A percentile compares a stretch with the other conserved stretches of the same genome.
Evolutionary conservation across 2,329 filamentous ascomycete genomes (phyloP).

Genomic region (Alternaria novae-zelandiae): DNA sequence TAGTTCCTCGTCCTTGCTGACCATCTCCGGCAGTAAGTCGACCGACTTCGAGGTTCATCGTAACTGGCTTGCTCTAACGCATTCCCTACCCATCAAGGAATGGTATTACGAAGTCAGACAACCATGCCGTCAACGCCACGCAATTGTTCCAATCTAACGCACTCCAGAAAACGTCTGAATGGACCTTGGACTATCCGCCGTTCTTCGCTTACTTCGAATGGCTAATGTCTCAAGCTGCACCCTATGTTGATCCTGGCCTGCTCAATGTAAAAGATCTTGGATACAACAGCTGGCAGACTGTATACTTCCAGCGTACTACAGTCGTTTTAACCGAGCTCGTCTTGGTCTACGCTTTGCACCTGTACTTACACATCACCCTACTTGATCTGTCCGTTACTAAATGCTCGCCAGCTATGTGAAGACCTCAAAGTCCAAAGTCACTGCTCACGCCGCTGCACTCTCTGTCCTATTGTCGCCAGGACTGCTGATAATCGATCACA

Average conservation of each 20-base stretch:
- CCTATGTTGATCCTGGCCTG: slow-evolving; percentile 80
- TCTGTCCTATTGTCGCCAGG: slow-evolving; percentile 92
- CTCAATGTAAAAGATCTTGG: slow-evolving; percentile 78
- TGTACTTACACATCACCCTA: slow-evolving; percentile 55
- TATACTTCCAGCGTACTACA: slow-evolving; percentile 90
- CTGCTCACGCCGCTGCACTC: slow-evolving; percentile 84
- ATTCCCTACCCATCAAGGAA: slow-evolving; percentile 82
- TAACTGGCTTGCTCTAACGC: slow-evolving; percentile 96
- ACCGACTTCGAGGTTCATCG: slow-evolving; percentile 99
- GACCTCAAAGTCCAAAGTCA: slow-evolving; percentile 73
- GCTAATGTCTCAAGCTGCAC: slow-evolving; percentile 81
- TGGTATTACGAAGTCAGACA: slow-evolving; percentile 85
- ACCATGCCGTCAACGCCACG: not conserved
- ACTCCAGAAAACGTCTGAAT: slow-evolving; percentile 85
- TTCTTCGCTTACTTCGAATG: slow-evolving; percentile 99
- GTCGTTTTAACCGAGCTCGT: slow-evolving; percentile 87
- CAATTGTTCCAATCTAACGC: slow-evolving; percentile 16
- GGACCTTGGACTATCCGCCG: slow-evolving; percentile 98
- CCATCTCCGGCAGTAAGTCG: slow-evolving; percentile 73
- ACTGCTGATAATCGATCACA: slow-evolving; percentile 95
- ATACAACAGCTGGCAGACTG: slow-evolving; percentile 90
- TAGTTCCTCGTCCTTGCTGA: slow-evolving; percentile 26
- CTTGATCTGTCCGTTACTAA: slow-evolving; percentile 15
- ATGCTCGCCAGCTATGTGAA: slow-evolving; percentile 69
- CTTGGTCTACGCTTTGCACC: slow-evolving; percentile 79